Evolutionary conservation across 2,329 filamentous ascomycete genomes (phyloP).

Genomic region (Ascochyta pisi): DNA sequence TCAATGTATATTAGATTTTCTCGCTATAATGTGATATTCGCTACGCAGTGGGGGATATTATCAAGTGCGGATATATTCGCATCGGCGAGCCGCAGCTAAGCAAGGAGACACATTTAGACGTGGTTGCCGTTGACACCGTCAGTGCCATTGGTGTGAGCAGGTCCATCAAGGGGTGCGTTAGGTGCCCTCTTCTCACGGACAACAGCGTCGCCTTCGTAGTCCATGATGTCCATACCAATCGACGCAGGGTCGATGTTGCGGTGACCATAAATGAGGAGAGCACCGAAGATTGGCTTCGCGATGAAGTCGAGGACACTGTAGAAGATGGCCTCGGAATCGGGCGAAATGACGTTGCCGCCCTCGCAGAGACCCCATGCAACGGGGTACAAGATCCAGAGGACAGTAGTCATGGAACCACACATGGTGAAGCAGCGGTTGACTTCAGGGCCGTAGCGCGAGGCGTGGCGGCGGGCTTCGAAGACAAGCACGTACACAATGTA

Average conservation of each 20-base stretch:
- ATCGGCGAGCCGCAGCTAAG: background rate
- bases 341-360: conserved; percentile 69
- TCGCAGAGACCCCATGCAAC: conserved; percentile 67
- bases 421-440: conserved; percentile 62
- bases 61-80: conserved; percentile 1
- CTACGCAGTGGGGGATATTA: background rate
- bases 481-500: conserved; percentile 68
- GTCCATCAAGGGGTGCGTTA: conserved; percentile 4
- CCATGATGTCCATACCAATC: conserved; percentile 61
- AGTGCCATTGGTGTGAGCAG: background rate
- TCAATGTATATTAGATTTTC: no score
- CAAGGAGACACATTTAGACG: conserved; percentile 1
- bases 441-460: conserved; percentile 60
- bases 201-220: conserved; percentile 53
- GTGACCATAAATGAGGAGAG: conserved; percentile 67
- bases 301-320: conserved; percentile 72
- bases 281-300: conserved; percentile 69
- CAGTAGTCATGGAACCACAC: conserved; percentile 65
- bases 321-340: conserved; percentile 71
- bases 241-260: conserved; percentile 65
- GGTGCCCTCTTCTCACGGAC: conserved; percentile 30
- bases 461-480: conserved; percentile 63
- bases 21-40: no score
- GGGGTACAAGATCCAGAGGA: conserved; percentile 71
- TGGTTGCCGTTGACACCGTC: background rate